Conservation (phyloP, 305 asterid species). For the Striga hermonthica region DNA sequence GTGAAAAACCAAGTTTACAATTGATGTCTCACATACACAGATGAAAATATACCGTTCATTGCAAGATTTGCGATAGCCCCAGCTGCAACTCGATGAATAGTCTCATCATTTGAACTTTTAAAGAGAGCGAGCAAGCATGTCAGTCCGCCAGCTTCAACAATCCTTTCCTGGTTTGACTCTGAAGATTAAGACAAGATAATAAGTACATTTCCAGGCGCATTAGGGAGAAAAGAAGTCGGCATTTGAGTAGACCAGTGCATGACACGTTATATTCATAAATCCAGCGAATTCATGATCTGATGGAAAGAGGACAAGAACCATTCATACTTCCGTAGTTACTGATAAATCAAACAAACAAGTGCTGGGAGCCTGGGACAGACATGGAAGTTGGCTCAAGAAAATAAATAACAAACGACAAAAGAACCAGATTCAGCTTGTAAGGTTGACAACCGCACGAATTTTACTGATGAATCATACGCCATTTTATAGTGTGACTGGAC, state of each 20-base stretch:
- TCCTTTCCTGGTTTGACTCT: slow-evolving; percentile 84
- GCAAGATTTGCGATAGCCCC: slow-evolving; percentile 95
- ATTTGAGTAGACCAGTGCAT: no score
- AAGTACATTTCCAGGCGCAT: slow-evolving; percentile 1
- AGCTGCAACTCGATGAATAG: slow-evolving; percentile 78
- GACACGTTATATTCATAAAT: no score
- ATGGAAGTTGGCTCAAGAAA: background rate
- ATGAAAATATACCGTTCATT: slow-evolving; percentile 62
- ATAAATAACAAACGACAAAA: background rate
- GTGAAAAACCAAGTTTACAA: background rate
- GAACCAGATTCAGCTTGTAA: slow-evolving; percentile 1
- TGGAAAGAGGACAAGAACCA: background rate
- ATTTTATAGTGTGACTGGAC: slow-evolving; percentile 5
- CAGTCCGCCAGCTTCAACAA: slow-evolving; percentile 88
- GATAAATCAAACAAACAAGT: slow-evolving; percentile 5
- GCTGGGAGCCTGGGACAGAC: background rate
- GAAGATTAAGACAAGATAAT: slow-evolving; percentile 30
- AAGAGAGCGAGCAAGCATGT: slow-evolving; percentile 66
- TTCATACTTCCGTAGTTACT: background rate
- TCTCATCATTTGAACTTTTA: slow-evolving; percentile 63
- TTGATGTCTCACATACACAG: background rate
- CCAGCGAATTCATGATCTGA: no score
- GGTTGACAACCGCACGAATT: background rate
- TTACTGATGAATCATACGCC: background rate
- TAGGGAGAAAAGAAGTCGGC: background rate